phyloP scores from a whole-genome alignment of 1,139 yeast genomes.

The Pneumocystis jirovecii region DNA sequence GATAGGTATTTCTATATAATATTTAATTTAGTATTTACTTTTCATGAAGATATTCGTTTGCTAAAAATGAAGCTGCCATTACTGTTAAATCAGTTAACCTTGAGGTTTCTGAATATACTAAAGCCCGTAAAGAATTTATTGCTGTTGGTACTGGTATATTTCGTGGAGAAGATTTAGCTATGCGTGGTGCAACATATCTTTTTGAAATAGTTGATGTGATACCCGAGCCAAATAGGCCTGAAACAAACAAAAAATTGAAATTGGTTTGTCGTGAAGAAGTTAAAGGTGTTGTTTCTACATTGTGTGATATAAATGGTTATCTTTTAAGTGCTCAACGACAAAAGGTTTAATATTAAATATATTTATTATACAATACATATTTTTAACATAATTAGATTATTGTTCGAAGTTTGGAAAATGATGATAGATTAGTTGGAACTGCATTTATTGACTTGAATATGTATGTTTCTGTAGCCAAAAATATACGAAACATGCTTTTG shows the following conservation, averaged over 20 bases:
- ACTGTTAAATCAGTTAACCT: constrained; percentile 45
- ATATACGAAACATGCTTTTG: constrained; percentile 63
- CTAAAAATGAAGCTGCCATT: constrained; percentile 52
- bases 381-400: constrained; percentile 23
- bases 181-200: constrained; percentile 65
- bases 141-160: constrained; percentile 67
- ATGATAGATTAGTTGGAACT: constrained; percentile 70
- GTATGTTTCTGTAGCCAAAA: constrained; percentile 63
- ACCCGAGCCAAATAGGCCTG: constrained; percentile 82
- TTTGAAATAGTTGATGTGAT: constrained; percentile 69
- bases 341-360: constrained; percentile 30
- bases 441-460: constrained; percentile 81
- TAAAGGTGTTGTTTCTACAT: constrained; percentile 70
- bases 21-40: not conserved
- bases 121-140: constrained; percentile 49
- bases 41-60: constrained; percentile 29
- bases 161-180: constrained; percentile 68
- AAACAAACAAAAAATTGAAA: constrained; percentile 64
- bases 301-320: constrained; percentile 73
- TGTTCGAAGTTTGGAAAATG: constrained; percentile 66
- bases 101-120: constrained; percentile 38
- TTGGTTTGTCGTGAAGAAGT: constrained; percentile 61
- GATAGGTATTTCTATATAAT: constrained; percentile 33
- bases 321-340: constrained; percentile 81
- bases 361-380: constrained; percentile 16